Base-by-base conservation (phyloP, 1,284 basidiomycete species). In the Laetiporus sulphureus region DNA sequence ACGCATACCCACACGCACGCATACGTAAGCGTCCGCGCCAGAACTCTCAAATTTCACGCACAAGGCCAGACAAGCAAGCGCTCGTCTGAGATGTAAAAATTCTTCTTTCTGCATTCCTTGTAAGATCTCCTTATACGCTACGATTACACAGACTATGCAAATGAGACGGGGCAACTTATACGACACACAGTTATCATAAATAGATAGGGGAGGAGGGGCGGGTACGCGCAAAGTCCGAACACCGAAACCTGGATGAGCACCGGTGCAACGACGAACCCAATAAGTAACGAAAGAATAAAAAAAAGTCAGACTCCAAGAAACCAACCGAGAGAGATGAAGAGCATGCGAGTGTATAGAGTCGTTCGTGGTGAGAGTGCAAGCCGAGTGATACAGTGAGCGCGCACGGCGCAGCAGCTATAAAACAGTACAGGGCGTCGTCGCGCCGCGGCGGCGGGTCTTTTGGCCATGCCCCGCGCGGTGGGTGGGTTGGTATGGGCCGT, bases 71-170 rank as follows among this genome's bases (percentile, higher is more conserved):
- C n/a, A n/a, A n/a, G n/a, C n/a, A n/a, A n/a, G n/a, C n/a, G n/a
- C n/a, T n/a, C n/a, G n/a, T n/a, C n/a, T n/a, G n/a, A n/a, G n/a
- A n/a, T n/a, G n/a, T n/a, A n/a, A n/a, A n/a, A n/a, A n/a, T n/a
- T n/a, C n/a, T n/a, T n/a, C n/a, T n/a, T n/a, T n/a, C n/a, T n/a
- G n/a, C n/a, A n/a, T n/a, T n/a, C n/a, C n/a, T n/a, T n/a, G n/a
- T n/a, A n/a, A n/a, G n/a, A n/a, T n/a, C n/a, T n/a, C n/a, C n/a
- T n/a, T n/a, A 49, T 56, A 54, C 48, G 45, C 54, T 56, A 56
- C 50, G 47, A 56, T 54, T 56, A 54, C 52, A 54, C 36, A n/a
- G 46, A 47, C n/a, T n/a, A 56, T 56, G 52, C 51, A 49, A 42
- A 32, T 25, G 36, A 29, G 33, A 36, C 24, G 40, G 25, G 36